Conservation (phyloP, 73 alveolate genomes). For the Stentor roeselii region DNA sequence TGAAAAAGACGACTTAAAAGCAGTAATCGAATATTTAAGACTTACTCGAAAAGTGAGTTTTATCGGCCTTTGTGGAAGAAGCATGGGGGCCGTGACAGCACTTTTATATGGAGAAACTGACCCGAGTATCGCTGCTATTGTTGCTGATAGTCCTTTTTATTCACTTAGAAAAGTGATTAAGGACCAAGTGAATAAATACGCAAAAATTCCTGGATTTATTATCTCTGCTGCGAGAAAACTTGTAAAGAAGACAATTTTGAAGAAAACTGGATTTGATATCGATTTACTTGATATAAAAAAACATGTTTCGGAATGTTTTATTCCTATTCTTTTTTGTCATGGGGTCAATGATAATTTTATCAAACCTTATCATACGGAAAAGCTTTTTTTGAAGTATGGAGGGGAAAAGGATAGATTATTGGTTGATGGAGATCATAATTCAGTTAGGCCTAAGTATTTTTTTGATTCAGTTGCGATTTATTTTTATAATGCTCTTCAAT, state of each 20-base stretch:
- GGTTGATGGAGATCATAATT: constrained; percentile 34
- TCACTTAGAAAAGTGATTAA: constrained; percentile 69
- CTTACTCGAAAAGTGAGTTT: constrained; percentile 55
- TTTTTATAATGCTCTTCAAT: constrained; percentile 33
- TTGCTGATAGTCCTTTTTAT: constrained; percentile 79
- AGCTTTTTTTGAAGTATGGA: constrained; percentile 71
- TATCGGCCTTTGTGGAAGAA: constrained; percentile 93
- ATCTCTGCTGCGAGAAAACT: constrained; percentile 70
- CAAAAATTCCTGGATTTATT: constrained; percentile 53
- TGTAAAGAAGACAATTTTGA: constrained; percentile 67
- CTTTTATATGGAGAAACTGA: constrained; percentile 65
- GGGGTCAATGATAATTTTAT: constrained; percentile 89
- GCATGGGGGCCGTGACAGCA: constrained; percentile 95
- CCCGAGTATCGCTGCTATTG: constrained; percentile 61
- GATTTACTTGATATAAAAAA: constrained; percentile 73
- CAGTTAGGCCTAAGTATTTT: constrained; percentile 39
- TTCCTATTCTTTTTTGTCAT: constrained; percentile 89
- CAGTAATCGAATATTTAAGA: constrained; percentile 53
- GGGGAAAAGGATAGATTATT: constrained; percentile 70
- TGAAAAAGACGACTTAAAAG: constrained; percentile 56
- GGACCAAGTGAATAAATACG: constrained; percentile 28
- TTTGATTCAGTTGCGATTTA: constrained; percentile 57
- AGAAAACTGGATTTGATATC: constrained; percentile 89
- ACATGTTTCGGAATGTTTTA: constrained; percentile 59
- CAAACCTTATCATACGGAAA: constrained; percentile 82